These are phyloP conservation scores for Psilocybe cyanescens DNA, from an alignment of 768 basidiomycete species.

Conservation along the genomic window DNA sequence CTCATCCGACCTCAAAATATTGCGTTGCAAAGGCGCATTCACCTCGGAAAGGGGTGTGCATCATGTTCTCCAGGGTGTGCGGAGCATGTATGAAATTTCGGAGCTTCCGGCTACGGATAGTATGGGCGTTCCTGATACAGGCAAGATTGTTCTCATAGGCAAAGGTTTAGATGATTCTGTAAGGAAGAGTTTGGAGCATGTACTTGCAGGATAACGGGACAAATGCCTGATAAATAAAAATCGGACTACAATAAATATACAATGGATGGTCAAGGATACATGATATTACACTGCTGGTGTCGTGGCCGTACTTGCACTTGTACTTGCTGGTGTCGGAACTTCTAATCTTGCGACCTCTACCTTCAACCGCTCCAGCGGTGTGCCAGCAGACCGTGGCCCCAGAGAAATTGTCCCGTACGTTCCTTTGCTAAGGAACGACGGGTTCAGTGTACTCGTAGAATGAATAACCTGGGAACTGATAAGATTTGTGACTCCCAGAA, in stretches of 20 bases:
- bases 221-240: neutral
- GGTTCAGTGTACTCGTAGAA: constrained; percentile 81
- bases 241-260: neutral
- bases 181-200: constrained; percentile 52
- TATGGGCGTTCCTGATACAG: constrained; percentile 58
- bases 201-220: constrained; percentile 23
- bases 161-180: constrained; percentile 69
- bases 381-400: constrained; percentile 25
- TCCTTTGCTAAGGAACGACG: constrained; percentile 72
- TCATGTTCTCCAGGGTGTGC: constrained; percentile 89
- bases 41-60: constrained; percentile 52
- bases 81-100: constrained; percentile 84
- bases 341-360: constrained; percentile 37
- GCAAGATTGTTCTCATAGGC: constrained; percentile 89
- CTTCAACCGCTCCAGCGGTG: constrained; percentile 36
- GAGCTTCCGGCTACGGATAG: constrained; percentile 38
- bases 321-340: constrained; percentile 10
- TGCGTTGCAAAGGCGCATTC: constrained; percentile 91
- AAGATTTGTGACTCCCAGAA: neutral
- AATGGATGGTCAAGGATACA: neutral
- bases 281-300: constrained; percentile 2
- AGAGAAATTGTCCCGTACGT: constrained; percentile 54
- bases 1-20: constrained; percentile 35
- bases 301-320: neutral
- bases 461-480: constrained; percentile 64